These are phyloP conservation scores for Coemansia guatemalensis DNA, from an alignment of 192 early-diverging fungal species.

Conservation along the genomic window DNA sequence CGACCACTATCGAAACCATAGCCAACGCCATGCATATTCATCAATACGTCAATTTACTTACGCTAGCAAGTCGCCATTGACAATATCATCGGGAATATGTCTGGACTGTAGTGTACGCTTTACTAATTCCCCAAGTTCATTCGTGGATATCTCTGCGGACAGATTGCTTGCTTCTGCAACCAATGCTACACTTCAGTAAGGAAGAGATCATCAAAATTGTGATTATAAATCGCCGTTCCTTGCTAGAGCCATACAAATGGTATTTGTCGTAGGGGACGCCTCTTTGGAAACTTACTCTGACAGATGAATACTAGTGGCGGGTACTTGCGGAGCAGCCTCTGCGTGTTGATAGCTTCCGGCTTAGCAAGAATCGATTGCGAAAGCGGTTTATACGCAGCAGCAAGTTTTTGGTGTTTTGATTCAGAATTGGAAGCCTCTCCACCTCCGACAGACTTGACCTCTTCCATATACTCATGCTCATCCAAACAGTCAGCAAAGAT, in stretches of 20 bases:
- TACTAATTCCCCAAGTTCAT: slow-evolving; percentile 8
- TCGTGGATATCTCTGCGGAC: background rate
- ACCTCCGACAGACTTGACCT: slow-evolving; percentile 1
- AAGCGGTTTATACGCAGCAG: slow-evolving; percentile 19
- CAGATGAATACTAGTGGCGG: slow-evolving; percentile 38
- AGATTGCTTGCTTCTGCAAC: background rate
- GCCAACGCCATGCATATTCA: no score
- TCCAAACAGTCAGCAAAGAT: slow-evolving; percentile 75
- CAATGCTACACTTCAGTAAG: slow-evolving; percentile 11
- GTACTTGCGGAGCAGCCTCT: slow-evolving; percentile 28
- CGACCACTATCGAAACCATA: no score
- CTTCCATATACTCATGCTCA: slow-evolving; percentile 34
- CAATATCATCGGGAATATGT: slow-evolving; percentile 21
- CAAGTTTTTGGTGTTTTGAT: background rate
- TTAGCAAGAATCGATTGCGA: slow-evolving; percentile 9
- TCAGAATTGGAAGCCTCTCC: background rate
- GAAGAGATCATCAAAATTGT: background rate
- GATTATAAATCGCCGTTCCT: no score
- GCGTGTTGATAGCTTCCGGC: slow-evolving; percentile 1
- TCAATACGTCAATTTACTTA: slow-evolving; percentile 3
- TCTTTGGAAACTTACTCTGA: slow-evolving; percentile 18
- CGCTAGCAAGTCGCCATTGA: slow-evolving; percentile 20
- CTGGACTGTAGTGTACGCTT: slow-evolving; percentile 10
- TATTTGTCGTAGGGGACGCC: background rate
- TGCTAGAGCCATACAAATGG: background rate